phyloP scores from a whole-genome alignment of 116 monocot genomes.

The Iris pallida region DNA sequence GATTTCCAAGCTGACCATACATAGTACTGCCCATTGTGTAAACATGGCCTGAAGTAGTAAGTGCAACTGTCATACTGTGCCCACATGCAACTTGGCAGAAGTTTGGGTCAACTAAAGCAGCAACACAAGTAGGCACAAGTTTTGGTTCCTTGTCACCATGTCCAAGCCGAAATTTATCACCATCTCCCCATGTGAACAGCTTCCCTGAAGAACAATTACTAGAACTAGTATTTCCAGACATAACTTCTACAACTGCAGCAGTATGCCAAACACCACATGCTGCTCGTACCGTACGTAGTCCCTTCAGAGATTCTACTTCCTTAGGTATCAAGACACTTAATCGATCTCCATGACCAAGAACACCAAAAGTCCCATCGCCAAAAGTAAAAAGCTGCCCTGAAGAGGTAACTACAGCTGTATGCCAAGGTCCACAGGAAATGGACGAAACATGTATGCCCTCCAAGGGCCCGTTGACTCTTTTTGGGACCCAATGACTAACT shows the following conservation, averaged over 20 bases:
- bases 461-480: slow-evolving; percentile 77
- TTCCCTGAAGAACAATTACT: slow-evolving; percentile 83
- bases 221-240: slow-evolving; percentile 73
- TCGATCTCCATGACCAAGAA: slow-evolving; percentile 86
- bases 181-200: slow-evolving; percentile 48
- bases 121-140: slow-evolving; percentile 92
- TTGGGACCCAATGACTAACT: slow-evolving; percentile 87
- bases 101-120: slow-evolving; percentile 78
- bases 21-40: slow-evolving; percentile 89
- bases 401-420: slow-evolving; percentile 86
- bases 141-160: slow-evolving; percentile 85
- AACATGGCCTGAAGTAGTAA: slow-evolving; percentile 90
- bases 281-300: slow-evolving; percentile 74
- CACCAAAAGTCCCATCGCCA: slow-evolving; percentile 97
- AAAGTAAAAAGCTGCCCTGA: slow-evolving; percentile 91
- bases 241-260: slow-evolving; percentile 95
- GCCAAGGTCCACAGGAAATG: slow-evolving; percentile 95
- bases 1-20: slow-evolving; percentile 96
- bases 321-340: slow-evolving; percentile 57
- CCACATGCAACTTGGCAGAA: slow-evolving; percentile 97
- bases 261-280: slow-evolving; percentile 99
- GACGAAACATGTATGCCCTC: slow-evolving; percentile 91
- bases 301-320: slow-evolving; percentile 91
- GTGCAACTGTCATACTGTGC: slow-evolving; percentile 80
- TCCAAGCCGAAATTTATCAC: slow-evolving; percentile 70